A percentile compares a stretch with the other conserved stretches of the same genome.
Conservation (phyloP, 495 filamentous ascomycete species). For the Sphaerosporella brunnea region DNA sequence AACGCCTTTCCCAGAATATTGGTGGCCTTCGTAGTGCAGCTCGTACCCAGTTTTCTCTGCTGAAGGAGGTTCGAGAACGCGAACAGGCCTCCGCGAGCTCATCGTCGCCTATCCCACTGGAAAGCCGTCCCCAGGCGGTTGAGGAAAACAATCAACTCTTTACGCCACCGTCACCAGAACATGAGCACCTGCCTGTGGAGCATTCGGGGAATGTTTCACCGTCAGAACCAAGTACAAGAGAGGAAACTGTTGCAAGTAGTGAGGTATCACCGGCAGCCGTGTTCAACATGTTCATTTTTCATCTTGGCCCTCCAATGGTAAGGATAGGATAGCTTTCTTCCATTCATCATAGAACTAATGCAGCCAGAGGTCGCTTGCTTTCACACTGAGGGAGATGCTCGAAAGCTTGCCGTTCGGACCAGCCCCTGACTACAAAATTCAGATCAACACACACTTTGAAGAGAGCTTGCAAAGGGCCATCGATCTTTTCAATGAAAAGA, state of each 20-base stretch:
- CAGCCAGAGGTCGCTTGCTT: conserved; percentile 60
- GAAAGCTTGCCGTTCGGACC: conserved; percentile 59
- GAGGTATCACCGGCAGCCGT: conserved; percentile 47
- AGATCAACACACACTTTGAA: conserved; percentile 58
- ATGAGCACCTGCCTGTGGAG: neutral
- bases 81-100: no score
- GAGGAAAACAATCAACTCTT: conserved; percentile 9
- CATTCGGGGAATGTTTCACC: neutral
- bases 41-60: conserved; percentile 66
- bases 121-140: neutral
- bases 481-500: conserved; percentile 52
- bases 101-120: neutral
- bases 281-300: conserved; percentile 68
- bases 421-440: conserved; percentile 32
- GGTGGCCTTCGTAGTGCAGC: conserved; percentile 84
- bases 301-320: conserved; percentile 83
- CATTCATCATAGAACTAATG: no score
- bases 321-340: no score
- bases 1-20: conserved; percentile 66
- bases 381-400: conserved; percentile 73
- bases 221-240: neutral
- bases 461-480: conserved; percentile 63
- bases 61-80: conserved; percentile 25
- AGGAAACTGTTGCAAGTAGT: no score
- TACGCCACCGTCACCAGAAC: conserved; percentile 17